Conservation (phyloP, 768 basidiomycete genomes). For the Chalciporus chontae region DNA sequence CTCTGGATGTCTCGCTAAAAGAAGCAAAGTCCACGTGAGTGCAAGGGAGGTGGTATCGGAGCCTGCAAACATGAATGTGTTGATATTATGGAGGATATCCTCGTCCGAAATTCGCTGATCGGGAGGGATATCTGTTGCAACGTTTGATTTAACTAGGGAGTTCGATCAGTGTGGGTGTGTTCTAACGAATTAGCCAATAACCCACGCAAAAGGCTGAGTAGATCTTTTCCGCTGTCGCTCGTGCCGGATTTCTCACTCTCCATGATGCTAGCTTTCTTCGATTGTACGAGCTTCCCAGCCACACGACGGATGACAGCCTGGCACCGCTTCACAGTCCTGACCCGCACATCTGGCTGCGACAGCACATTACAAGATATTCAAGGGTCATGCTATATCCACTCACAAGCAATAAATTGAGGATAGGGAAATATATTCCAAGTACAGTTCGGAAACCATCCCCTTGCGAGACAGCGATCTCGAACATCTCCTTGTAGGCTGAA, state of each 20-base stretch:
- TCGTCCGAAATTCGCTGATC: conserved; percentile 81
- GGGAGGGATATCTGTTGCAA: conserved; percentile 61
- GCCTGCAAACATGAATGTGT: conserved; percentile 88
- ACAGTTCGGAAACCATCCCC: conserved; percentile 42
- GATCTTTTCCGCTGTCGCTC: conserved; percentile 61
- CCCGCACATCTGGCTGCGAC: conserved; percentile 50
- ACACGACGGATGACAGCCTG: conserved; percentile 62
- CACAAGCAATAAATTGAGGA: conserved; percentile 52
- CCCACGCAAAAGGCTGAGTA: conserved; percentile 75
- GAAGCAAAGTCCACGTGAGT: conserved; percentile 79
- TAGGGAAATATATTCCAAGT: conserved; percentile 57
- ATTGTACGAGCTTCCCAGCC: conserved; percentile 72
- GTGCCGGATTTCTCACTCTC: conserved; percentile 53
- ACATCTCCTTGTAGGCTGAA: conserved; percentile 81
- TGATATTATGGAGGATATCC: conserved; percentile 82
- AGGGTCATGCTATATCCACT: conserved; percentile 23
- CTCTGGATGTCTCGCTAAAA: conserved; percentile 64
- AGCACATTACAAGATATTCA: neutral
- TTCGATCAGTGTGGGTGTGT: conserved; percentile 6
- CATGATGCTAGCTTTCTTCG: conserved; percentile 72
- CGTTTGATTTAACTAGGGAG: conserved; percentile 74
- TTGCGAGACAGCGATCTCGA: conserved; percentile 65
- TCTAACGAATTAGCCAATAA: conserved; percentile 7
- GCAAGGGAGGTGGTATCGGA: conserved; percentile 84
- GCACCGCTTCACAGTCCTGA: conserved; percentile 50